Conservation (phyloP, 2,329 filamentous ascomycete genomes). For the Pseudocercospora macadamiae region DNA sequence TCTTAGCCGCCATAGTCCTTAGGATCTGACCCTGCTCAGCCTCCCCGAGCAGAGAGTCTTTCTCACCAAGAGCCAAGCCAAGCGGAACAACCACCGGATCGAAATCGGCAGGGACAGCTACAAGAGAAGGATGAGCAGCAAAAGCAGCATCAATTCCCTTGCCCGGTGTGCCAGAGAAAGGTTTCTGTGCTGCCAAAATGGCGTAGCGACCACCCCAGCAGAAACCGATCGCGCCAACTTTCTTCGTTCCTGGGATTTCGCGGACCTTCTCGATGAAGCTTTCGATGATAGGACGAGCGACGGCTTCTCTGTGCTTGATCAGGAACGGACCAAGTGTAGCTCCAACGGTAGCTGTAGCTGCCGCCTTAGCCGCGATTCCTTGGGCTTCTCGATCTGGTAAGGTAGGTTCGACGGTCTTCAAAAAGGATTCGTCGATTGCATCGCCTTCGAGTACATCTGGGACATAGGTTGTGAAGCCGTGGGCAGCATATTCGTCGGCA, state of each 20-base stretch:
- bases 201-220: constrained; percentile 80
- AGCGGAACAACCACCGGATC: constrained; percentile 45
- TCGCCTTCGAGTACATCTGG: constrained; percentile 50
- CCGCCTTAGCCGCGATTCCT: constrained; percentile 44
- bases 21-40: constrained; percentile 44
- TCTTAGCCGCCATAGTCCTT: constrained; percentile 43
- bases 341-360: constrained; percentile 45
- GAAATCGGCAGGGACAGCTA: constrained; percentile 48
- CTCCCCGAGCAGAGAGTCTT: constrained; percentile 47
- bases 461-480: constrained; percentile 45
- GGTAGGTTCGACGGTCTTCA: constrained; percentile 48
- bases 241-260: constrained; percentile 46
- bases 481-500: constrained; percentile 52
- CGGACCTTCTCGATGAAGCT: constrained; percentile 47
- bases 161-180: constrained; percentile 60
- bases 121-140: constrained; percentile 67
- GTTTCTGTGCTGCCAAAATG: constrained; percentile 41
- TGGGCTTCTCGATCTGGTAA: constrained; percentile 44
- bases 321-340: constrained; percentile 50
- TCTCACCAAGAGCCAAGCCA: constrained; percentile 46
- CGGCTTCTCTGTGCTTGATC: constrained; percentile 46
- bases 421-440: constrained; percentile 43
- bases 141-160: constrained; percentile 64
- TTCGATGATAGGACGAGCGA: constrained; percentile 48
- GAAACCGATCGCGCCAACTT: constrained; percentile 69